These are phyloP conservation scores for Chlorella ohadii DNA, from an alignment of 139 green algal genomes.

Conservation along the genomic window DNA sequence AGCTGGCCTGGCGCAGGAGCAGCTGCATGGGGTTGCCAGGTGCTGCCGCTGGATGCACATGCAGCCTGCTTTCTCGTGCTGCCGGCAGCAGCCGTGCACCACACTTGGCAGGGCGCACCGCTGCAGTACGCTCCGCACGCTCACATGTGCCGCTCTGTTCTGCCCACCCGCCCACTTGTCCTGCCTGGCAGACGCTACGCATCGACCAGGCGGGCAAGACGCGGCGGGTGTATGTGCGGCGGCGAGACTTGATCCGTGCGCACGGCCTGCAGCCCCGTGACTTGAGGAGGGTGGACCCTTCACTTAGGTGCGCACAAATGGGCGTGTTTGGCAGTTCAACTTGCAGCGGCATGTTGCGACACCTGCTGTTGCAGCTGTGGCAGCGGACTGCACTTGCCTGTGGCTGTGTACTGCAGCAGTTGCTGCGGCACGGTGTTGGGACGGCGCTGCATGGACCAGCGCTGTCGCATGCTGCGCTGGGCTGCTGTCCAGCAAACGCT, in stretches of 20 bases:
- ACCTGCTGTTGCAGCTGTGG: neutral
- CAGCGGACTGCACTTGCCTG: neutral
- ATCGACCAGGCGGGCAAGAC: constrained; percentile 69
- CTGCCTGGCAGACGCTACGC: constrained; percentile 50
- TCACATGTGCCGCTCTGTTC: neutral
- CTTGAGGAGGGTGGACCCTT: constrained; percentile 91
- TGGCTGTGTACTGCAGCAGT: neutral
- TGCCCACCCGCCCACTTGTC: neutral
- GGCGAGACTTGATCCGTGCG: constrained; percentile 85
- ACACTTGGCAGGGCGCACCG: neutral
- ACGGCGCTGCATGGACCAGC: too few species aligned
- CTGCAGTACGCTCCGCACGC: neutral
- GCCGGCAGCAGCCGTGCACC: neutral
- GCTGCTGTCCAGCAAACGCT: too few species aligned
- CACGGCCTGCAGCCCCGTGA: constrained; percentile 91
- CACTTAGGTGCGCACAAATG: constrained; percentile 44
- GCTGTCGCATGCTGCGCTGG: too few species aligned
- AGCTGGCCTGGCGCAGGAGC: neutral
- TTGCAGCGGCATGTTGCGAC: too few species aligned
- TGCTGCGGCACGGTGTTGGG: neutral
- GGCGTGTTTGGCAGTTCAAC: too few species aligned
- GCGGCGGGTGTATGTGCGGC: constrained; percentile 76
- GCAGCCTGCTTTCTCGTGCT: neutral
- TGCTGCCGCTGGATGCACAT: neutral
- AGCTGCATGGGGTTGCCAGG: neutral